A percentile compares a stretch with the other conserved stretches of the same genome.
phyloP scores from a whole-genome alignment of 2,329 filamentous ascomycete species.

The Monosporascus sp. region DNA sequence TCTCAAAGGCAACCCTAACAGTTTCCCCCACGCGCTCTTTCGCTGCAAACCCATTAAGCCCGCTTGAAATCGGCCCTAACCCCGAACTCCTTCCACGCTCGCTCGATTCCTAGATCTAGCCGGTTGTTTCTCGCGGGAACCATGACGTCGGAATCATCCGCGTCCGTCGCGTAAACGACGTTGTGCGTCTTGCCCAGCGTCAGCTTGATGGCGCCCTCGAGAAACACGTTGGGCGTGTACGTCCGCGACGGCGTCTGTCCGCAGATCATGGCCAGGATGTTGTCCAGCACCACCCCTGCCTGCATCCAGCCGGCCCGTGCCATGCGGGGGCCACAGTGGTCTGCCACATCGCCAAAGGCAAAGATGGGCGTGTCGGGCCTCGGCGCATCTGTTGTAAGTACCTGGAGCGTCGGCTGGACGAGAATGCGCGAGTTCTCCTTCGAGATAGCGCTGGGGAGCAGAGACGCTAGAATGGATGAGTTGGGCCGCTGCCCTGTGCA shows the following conservation, averaged over 20 bases:
- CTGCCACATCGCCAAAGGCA: slow-evolving; percentile 48
- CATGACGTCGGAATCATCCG: too few species aligned
- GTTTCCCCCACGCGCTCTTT: too few species aligned
- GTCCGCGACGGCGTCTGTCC: slow-evolving; percentile 15
- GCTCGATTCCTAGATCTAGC: too few species aligned
- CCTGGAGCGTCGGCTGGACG: slow-evolving; percentile 41
- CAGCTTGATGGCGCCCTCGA: slow-evolving; percentile 33
- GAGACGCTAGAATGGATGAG: slow-evolving; percentile 2
- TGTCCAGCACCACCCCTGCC: slow-evolving; percentile 37
- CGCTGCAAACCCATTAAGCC: too few species aligned
- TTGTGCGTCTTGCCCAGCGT: slow-evolving; percentile 26
- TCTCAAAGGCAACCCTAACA: too few species aligned
- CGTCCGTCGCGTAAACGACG: too few species aligned
- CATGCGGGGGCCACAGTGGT: slow-evolving; percentile 35
- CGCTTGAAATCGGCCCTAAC: too few species aligned
- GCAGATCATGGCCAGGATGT: slow-evolving; percentile 38
- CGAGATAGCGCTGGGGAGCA: slow-evolving; percentile 5
- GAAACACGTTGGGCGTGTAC: slow-evolving; percentile 23
- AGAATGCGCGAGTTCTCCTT: slow-evolving; percentile 22
- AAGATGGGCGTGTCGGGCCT: slow-evolving; percentile 33
- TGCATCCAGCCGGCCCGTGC: slow-evolving; percentile 41
- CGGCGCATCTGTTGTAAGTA: slow-evolving; percentile 22
- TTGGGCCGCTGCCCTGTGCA: slow-evolving; percentile 32
- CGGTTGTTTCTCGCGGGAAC: too few species aligned
- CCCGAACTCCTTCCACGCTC: too few species aligned